Evolutionary conservation across 1,284 basidiomycete genomes (phyloP).

Genomic region (Moniliophthora roreri): DNA sequence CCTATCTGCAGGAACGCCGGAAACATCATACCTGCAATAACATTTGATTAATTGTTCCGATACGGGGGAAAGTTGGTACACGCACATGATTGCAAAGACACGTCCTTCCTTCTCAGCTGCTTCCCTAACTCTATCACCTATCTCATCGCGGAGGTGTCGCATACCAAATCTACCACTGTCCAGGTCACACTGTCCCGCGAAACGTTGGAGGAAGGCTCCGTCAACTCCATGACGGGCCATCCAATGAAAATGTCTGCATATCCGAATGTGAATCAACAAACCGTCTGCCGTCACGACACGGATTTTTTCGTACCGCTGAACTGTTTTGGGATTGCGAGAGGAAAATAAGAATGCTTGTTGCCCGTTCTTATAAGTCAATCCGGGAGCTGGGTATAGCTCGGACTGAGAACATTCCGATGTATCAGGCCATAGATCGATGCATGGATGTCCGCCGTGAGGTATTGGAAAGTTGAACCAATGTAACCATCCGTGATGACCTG

Average conservation of each 20-base stretch:
- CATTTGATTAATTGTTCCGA: slow-evolving; percentile 7
- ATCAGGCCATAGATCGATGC: slow-evolving; percentile 76
- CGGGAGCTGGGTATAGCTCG: slow-evolving; percentile 70
- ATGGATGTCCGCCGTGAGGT: slow-evolving; percentile 63
- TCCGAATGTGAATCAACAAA: background rate
- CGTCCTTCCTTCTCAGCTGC: slow-evolving; percentile 75
- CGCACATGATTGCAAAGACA: slow-evolving; percentile 78
- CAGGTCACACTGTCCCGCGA: slow-evolving; percentile 62
- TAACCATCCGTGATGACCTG: slow-evolving; percentile 78
- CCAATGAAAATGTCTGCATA: slow-evolving; percentile 70
- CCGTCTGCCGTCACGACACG: background rate
- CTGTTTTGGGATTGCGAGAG: slow-evolving; percentile 69
- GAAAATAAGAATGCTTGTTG: slow-evolving; percentile 70
- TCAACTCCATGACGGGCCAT: slow-evolving; percentile 79
- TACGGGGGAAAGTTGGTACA: slow-evolving; percentile 13
- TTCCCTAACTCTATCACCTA: slow-evolving; percentile 65
- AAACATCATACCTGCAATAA: slow-evolving; percentile 68
- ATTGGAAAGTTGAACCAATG: slow-evolving; percentile 75
- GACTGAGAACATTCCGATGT: slow-evolving; percentile 64
- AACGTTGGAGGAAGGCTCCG: slow-evolving; percentile 76
- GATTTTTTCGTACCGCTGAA: slow-evolving; percentile 45
- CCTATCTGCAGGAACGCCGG: slow-evolving; percentile 60
- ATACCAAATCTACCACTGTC: slow-evolving; percentile 54
- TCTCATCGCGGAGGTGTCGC: slow-evolving; percentile 63
- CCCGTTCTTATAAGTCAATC: slow-evolving; percentile 53